Conservation (phyloP, 768 basidiomycete genomes). For the Russula dissimulans region DNA sequence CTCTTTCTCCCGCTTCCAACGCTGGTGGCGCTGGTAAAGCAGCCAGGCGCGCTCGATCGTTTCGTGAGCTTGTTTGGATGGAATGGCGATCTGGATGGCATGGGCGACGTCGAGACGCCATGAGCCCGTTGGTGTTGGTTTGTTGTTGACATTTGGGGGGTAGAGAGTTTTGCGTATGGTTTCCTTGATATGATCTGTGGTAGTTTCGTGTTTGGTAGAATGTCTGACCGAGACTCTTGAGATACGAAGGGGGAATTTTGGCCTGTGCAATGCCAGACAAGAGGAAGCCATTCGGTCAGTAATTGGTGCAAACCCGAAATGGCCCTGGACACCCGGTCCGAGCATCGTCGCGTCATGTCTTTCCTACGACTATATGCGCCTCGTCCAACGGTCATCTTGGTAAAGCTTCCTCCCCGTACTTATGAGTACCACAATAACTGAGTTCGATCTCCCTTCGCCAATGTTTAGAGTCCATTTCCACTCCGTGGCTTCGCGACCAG, state of each 20-base stretch:
- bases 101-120: constrained; percentile 76
- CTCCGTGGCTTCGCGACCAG: constrained; percentile 47
- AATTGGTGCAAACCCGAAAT: background rate
- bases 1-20: constrained; percentile 61
- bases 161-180: constrained; percentile 74
- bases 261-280: constrained; percentile 30
- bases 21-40: constrained; percentile 65
- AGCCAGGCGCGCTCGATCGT: constrained; percentile 90
- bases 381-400: background rate
- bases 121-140: constrained; percentile 66
- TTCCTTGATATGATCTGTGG: constrained; percentile 54
- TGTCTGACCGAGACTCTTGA: constrained; percentile 32
- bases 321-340: background rate
- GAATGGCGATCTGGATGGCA: constrained; percentile 75
- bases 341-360: constrained; percentile 6
- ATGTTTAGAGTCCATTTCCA: constrained; percentile 6
- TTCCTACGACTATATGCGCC: background rate
- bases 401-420: background rate
- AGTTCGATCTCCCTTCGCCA: background rate
- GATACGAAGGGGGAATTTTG: constrained; percentile 28
- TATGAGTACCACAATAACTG: background rate
- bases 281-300: constrained; percentile 32
- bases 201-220: constrained; percentile 32
- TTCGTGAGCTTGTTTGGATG: constrained; percentile 81
- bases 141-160: constrained; percentile 63